phyloP scores from a whole-genome alignment of 1,139 yeast species.

The Candida frijolesensis region DNA sequence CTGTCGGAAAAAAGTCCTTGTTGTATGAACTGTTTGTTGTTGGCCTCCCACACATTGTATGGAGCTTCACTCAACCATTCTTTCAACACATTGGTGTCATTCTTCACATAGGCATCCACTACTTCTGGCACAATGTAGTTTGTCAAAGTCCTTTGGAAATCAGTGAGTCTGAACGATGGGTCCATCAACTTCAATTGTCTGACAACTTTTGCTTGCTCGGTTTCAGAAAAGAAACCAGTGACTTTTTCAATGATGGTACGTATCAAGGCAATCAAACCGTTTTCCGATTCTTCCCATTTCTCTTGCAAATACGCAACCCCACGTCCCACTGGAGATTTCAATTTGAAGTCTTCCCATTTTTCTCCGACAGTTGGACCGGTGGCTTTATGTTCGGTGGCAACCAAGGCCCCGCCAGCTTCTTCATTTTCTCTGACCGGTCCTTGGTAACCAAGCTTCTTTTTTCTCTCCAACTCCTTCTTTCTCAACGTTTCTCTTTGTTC shows the following conservation, averaged over 20 bases:
- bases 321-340: slow-evolving; percentile 72
- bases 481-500: slow-evolving; percentile 81
- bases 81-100: slow-evolving; percentile 81
- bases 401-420: slow-evolving; percentile 83
- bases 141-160: slow-evolving; percentile 81
- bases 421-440: slow-evolving; percentile 78
- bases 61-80: slow-evolving; percentile 98
- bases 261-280: slow-evolving; percentile 80
- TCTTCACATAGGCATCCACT: slow-evolving; percentile 91
- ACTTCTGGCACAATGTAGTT: slow-evolving; percentile 94
- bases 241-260: slow-evolving; percentile 81
- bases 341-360: slow-evolving; percentile 68
- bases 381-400: slow-evolving; percentile 80
- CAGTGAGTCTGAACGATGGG: slow-evolving; percentile 80
- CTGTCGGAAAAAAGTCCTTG: slow-evolving; percentile 94
- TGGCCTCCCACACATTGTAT: slow-evolving; percentile 90
- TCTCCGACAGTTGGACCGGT: slow-evolving; percentile 70
- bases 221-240: slow-evolving; percentile 90
- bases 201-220: slow-evolving; percentile 91
- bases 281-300: slow-evolving; percentile 92
- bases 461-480: slow-evolving; percentile 57
- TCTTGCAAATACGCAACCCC: slow-evolving; percentile 61
- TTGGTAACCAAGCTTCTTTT: slow-evolving; percentile 57
- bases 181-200: slow-evolving; percentile 87
- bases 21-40: slow-evolving; percentile 88